These are phyloP conservation scores for Botrytis medusae DNA, from an alignment of 2,329 filamentous ascomycete genomes.

Conservation along the genomic window DNA sequence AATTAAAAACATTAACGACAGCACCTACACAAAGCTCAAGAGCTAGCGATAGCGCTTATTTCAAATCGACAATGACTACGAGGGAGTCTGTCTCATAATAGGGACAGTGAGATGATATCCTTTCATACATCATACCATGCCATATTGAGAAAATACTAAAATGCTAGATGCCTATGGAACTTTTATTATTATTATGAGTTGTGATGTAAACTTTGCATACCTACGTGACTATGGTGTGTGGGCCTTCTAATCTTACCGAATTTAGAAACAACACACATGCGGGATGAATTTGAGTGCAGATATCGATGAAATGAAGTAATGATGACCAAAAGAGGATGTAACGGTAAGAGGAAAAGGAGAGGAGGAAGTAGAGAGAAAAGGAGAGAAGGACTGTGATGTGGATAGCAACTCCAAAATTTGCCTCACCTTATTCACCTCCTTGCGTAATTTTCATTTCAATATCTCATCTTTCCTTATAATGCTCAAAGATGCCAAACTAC, in stretches of 20 bases:
- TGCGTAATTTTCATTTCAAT: too few relatives aligned
- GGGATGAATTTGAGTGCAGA: not conserved
- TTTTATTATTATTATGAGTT: not conserved
- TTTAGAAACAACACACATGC: rapidly evolving
- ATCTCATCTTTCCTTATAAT: too few relatives aligned
- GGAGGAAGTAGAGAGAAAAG: not conserved
- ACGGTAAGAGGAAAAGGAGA: not conserved
- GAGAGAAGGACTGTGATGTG: not conserved
- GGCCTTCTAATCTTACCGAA: not conserved
- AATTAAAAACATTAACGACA: too few relatives aligned
- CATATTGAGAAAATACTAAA: not conserved
- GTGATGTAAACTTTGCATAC: too few relatives aligned
- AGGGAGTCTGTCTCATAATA: too few relatives aligned
- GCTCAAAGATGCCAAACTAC: too few relatives aligned
- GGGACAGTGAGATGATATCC: too few relatives aligned
- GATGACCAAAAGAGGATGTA: rapidly evolving
- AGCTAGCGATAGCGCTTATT: too few relatives aligned
- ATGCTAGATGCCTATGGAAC: not conserved
- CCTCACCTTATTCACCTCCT: too few relatives aligned
- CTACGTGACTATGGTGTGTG: not conserved
- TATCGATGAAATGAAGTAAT: not conserved
- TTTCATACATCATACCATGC: too few relatives aligned
- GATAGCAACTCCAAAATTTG: not conserved
- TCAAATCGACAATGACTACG: too few relatives aligned
- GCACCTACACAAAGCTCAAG: too few relatives aligned